Base-by-base conservation (phyloP, 805 yeast genomes). In the Candida ipomoeae region DNA sequence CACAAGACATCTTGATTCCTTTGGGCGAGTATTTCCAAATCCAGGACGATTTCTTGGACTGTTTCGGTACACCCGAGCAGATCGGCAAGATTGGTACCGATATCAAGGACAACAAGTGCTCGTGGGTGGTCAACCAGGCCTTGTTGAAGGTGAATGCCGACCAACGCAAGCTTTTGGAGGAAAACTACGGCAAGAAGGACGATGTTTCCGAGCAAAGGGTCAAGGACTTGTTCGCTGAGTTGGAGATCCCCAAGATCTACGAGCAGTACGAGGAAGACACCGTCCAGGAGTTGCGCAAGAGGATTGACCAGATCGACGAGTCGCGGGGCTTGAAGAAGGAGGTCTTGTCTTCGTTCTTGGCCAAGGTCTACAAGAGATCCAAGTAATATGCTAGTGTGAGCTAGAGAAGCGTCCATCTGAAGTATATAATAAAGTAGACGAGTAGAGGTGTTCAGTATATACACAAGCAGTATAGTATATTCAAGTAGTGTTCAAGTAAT, bases 51-150 rank as follows among this genome's bases (percentile, higher is more conserved):
- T 94, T 79, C 75, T 81, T 94, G 58, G 99, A 94, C 71, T 89
- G 97, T 70, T 94, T 89, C 65, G 99, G 99, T 58, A 89, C 92
- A 62, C 97, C 99, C 40, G 95, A 88, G 66, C 89, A 92, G 64
- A 94, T 91, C 65, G 99, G 99, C 56, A 94, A 94, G 78, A 89
- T 94, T 60, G 99, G 99, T 60, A 94, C 99, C 53, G 99, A 94
- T 69, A 94, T 94, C 65, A 87, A 87, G 74, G 99, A 94, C 73
- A 94, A 94, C 82, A 94, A 94, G 73, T 94, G 99, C 72, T 87
- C 97, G 40, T 94, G 99, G 99, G 84, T 94, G 49, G 81, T 94
- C 62, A 94, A 94, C 78, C 87, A 89, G 60, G 99, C 99, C 6
- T 80, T 94, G 62, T 79, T 85, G 67, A 73, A 84, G 58, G 92